Conservation (phyloP, 352 stramenopile genomes). For the Globisporangium rhizosaccharum region DNA sequence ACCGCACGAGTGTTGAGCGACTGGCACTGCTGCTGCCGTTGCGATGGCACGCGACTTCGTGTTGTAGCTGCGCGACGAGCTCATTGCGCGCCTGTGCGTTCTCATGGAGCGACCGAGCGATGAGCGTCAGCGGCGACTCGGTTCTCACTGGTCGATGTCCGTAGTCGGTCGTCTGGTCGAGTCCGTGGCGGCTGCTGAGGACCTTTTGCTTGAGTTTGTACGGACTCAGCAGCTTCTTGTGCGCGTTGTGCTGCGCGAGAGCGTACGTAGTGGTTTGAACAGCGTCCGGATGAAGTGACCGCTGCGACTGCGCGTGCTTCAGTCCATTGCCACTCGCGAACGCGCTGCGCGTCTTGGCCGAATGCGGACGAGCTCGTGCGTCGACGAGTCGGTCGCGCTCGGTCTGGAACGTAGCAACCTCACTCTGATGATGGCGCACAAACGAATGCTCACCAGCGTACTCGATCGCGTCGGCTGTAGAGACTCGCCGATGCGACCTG, state of each 20-base stretch:
- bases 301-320: neutral
- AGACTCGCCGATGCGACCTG: neutral
- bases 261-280: neutral
- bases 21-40: slow-evolving; percentile 7
- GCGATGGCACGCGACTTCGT: slow-evolving; percentile 22
- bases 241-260: neutral
- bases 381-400: slow-evolving; percentile 7
- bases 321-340: neutral
- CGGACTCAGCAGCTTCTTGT: slow-evolving; percentile 35
- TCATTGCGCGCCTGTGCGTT: slow-evolving; percentile 44
- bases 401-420: neutral
- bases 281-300: neutral
- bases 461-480: neutral
- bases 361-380: slow-evolving; percentile 4
- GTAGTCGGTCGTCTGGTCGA: neutral
- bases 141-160: neutral
- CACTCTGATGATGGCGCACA: neutral
- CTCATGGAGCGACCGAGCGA: slow-evolving; percentile 43
- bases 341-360: slow-evolving; percentile 1
- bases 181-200: slow-evolving; percentile 26
- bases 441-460: neutral
- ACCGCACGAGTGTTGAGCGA: neutral
- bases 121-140: slow-evolving; percentile 21
- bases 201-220: slow-evolving; percentile 67
- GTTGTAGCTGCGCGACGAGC: slow-evolving; percentile 33